Evolutionary conservation across 768 basidiomycete species (phyloP), one percentile per base, ranked within the genome.

Genomic region (Leccinum imitatum): DNA sequence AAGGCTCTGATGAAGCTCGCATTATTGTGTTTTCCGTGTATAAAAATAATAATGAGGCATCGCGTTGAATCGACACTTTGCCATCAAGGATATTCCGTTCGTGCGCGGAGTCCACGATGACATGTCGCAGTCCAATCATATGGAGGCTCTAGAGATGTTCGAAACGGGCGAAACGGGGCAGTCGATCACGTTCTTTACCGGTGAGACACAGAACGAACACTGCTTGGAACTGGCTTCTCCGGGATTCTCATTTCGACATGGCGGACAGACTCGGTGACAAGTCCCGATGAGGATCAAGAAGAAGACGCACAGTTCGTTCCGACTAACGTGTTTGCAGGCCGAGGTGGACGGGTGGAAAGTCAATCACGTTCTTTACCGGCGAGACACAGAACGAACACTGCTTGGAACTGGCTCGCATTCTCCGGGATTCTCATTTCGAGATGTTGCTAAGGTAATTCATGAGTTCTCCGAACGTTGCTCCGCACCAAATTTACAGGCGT

Each of bases 211-310:
- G 95, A 97, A 76, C 80, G 84, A 53, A 82, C 87, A 21, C 80
- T 97, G 3, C 95, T 97, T 8, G 97, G 97, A 98, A 73, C 83
- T 98, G 58, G 84, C 89, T 64, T 44, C 80, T 98, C 57, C 78
- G 89, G 55, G 97, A 98, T 72, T 88, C 89, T 50, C 92, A 90
- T 30, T 92, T 91, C 63, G 84, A 89, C 58, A 23, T 23, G 23
- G 23, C 23, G 23, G 23, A 23, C 56, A 69, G 59, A 25, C 78
- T 97, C 75, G 85, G 37, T 4, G 14, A 87, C 59, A 87, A 87
- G 68, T 98, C 80, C 93, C 94, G 53, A 93, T 95, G 84, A 92
- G 95, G 59, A 93, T 98, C 78, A 97, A 96, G 80, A 98, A 98
- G 82, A 93, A 87, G 81, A 85, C 89, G 66, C 95, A 98, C 68